Base-by-base conservation (phyloP, 208 protist species). In the Trypanosoma mega region DNA sequence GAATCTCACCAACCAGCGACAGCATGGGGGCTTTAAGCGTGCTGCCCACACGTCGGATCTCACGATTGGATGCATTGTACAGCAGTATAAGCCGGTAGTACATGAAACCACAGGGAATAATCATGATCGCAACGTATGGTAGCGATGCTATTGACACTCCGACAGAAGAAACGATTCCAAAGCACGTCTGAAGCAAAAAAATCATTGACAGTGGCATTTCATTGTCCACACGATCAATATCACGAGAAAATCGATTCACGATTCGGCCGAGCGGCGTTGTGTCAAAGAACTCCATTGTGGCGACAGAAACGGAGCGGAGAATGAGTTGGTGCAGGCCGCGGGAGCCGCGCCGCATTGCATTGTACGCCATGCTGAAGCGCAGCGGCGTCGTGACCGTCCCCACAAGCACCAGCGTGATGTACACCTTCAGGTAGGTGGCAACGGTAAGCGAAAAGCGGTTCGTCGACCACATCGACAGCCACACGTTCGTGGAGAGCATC, bases 221-320 rank as follows among this genome's bases (percentile, higher is more conserved):
- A 21, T 82, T 71, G 52, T 90, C 82, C 20, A 82, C 34, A 34
- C 45, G 39, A 41, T 75, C 56, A 46, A 76, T 55, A 51, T 91
- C 84, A 33, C 79, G 70, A 2, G 55, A 68, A 39, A 91, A 85
- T 11, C 84, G 61, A 59, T 87, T 90, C 21, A 91, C 41, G 20
- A 91, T 52, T 20, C 93, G 73, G 0, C 96, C 96, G 3, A 79
- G 14, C 0, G 91, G 92, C 2, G 82, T 98, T 6, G 71, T 79
- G 62, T 98, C 89, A 68, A 97, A 98, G 67, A 96, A 98, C 20
- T 33, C 26, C 63, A 90, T 86, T 12, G 81, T 80, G 4, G 67
- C 74, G 12, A 34, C 31, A 14, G 82, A 52, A 20, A 87, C 57
- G 26, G 60, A 76, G 0, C 37, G 44, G 9, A 87, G 63, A 29